Conservation (phyloP, 768 basidiomycete genomes). For the Agrocybe pediades region DNA sequence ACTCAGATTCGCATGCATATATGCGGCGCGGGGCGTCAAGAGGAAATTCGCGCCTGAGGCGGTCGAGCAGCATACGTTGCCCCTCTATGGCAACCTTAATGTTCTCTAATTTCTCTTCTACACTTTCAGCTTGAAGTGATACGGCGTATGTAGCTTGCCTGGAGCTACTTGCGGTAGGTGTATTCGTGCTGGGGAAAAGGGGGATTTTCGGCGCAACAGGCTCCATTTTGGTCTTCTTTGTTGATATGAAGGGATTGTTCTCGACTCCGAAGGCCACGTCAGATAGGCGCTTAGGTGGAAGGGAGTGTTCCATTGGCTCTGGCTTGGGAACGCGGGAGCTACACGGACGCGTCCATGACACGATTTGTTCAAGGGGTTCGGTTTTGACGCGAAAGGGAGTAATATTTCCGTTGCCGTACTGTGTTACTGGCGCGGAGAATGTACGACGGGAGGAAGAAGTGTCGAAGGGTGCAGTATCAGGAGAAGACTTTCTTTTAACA, state of each 20-base stretch:
- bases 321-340: conserved; percentile 25
- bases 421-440: too few relatives aligned
- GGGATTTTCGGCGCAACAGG: conserved; percentile 23
- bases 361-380: neutral
- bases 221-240: conserved; percentile 32
- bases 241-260: neutral
- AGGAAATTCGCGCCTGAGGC: neutral
- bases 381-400: neutral
- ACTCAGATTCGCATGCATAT: neutral
- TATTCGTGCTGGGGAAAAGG: conserved; percentile 16
- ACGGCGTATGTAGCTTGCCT: neutral
- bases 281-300: conserved; percentile 40
- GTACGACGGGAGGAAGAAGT: too few relatives aligned
- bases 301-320: conserved; percentile 27
- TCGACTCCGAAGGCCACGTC: conserved; percentile 24
- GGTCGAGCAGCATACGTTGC: neutral
- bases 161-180: conserved; percentile 3
- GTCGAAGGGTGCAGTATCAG: too few relatives aligned
- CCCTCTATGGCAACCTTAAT: conserved; percentile 9
- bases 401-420: too few relatives aligned
- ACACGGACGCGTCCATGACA: neutral
- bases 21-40: neutral
- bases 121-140: conserved; percentile 11
- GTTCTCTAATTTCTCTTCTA: conserved; percentile 13
- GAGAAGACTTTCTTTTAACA: too few relatives aligned